phyloP scores from a whole-genome alignment of 805 yeast species.

The Myxozyma neotropica region DNA sequence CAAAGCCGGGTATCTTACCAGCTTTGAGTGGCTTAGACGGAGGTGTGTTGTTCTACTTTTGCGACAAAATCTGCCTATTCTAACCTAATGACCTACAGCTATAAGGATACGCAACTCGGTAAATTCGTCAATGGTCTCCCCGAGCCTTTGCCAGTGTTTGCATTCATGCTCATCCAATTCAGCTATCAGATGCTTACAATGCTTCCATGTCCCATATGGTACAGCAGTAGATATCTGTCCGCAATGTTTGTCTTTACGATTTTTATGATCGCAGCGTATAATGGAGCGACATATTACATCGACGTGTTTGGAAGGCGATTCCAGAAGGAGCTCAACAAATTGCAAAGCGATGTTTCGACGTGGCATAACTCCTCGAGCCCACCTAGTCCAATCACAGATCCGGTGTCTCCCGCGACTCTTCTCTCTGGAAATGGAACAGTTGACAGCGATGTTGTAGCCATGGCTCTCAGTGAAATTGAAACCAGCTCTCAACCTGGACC shows the following conservation, averaged over 20 bases:
- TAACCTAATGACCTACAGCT: slow-evolving; percentile 35
- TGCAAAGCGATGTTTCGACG: slow-evolving; percentile 70
- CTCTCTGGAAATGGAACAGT: not conserved
- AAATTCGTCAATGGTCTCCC: slow-evolving; percentile 79
- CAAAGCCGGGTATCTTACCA: slow-evolving; percentile 80
- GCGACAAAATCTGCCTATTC: not conserved
- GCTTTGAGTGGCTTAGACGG: slow-evolving; percentile 80
- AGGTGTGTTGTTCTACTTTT: slow-evolving; percentile 39
- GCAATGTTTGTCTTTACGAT: slow-evolving; percentile 68
- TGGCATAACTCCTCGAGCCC: slow-evolving; percentile 32
- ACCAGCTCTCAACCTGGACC: no score
- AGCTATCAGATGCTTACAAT: slow-evolving; percentile 83
- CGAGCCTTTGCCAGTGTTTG: slow-evolving; percentile 80
- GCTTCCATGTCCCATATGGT: slow-evolving; percentile 90
- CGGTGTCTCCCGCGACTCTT: slow-evolving; percentile 1
- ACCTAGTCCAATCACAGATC: slow-evolving; percentile 22
- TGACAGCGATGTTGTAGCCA: slow-evolving; percentile 18
- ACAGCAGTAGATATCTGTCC: slow-evolving; percentile 66
- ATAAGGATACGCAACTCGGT: slow-evolving; percentile 67
- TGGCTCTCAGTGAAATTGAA: slow-evolving; percentile 1
- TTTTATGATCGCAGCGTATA: slow-evolving; percentile 79
- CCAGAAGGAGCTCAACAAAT: slow-evolving; percentile 76
- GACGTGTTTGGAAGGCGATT: slow-evolving; percentile 89
- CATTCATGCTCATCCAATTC: slow-evolving; percentile 84
- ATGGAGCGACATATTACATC: slow-evolving; percentile 93